Evolutionary conservation across 1,139 yeast genomes (phyloP).

Genomic region (Debaryomyces subglobosus): DNA sequence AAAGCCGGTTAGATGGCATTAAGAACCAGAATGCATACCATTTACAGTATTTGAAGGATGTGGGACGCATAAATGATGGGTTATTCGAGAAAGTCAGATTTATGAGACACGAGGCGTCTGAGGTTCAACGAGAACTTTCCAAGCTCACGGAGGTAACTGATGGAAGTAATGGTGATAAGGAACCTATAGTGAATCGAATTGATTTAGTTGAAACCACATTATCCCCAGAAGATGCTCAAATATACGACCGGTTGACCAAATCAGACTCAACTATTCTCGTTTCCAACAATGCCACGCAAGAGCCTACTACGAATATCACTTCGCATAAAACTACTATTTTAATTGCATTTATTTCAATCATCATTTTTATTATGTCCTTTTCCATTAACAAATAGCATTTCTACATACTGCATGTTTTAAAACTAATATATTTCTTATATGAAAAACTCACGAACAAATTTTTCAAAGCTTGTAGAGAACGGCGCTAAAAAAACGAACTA

Average conservation of each 20-base stretch:
- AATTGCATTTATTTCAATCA: slow-evolving; percentile 4
- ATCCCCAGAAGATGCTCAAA: neutral
- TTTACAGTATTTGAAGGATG: slow-evolving; percentile 1
- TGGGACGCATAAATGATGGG: neutral
- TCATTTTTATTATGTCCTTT: neutral
- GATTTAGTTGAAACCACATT: neutral
- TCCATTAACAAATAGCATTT: slow-evolving; percentile 6
- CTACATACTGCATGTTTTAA: slow-evolving; percentile 3
- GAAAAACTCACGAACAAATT: slow-evolving; percentile 1
- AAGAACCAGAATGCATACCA: slow-evolving; percentile 7
- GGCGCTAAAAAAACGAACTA: neutral
- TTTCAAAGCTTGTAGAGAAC: slow-evolving; percentile 1
- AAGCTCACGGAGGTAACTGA: neutral
- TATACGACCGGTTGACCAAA: neutral
- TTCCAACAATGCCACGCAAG: neutral
- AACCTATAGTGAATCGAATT: neutral
- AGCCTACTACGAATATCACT: neutral
- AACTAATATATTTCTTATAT: slow-evolving; percentile 2
- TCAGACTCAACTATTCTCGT: neutral
- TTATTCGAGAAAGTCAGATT: neutral
- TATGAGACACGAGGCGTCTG: neutral
- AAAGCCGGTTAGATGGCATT: slow-evolving; percentile 5
- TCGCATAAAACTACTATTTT: neutral
- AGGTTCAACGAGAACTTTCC: slow-evolving; percentile 1
- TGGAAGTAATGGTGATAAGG: neutral